Evolutionary conservation across 1,284 basidiomycete species (phyloP), one percentile per base, ranked within the genome.

Genomic region (Pyrrhoderma lamaoense): DNA sequence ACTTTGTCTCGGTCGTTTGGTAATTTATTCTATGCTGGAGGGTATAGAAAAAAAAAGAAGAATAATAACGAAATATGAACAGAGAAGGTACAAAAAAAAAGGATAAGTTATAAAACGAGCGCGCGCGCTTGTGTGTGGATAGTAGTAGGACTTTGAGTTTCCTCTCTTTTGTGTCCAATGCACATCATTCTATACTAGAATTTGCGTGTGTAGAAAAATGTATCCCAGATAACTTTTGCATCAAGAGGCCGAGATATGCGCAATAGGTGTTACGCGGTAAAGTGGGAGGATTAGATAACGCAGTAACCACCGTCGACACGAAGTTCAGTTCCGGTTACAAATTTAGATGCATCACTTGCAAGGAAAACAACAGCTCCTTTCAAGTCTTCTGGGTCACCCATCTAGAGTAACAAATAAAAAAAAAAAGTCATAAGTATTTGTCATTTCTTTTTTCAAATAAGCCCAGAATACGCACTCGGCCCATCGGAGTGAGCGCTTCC

Each of bases 401-500:
- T 81, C 80, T 86, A 53, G 4, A 54, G 52, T 9, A 37, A 52
- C 9, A 47, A 52, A 35, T 50, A 22, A 48, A 47, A 55, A 46
- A 58, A 9, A 16, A 16, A 37, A 37, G 42, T 21, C 19, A 31
- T 57, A 44, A 55, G 51, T 35, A 35, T n/a, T n/a, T n/a, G n/a
- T n/a, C n/a, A n/a, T n/a, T n/a, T n/a, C n/a, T n/a, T n/a, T n/a
- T n/a, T 8, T 4, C 34, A 45, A 39, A 50, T 38, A 18, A 51
- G 38, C 9, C 23, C 27, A 36, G 21, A 22, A 7, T 18, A 40
- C 7, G 38, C 43, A 72, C 75, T 61, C 64, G 86, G 55, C 87
- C 85, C 88, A 95, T 91, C 0, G 94, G 93, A 3, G 93, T 96
- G 61, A 93, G 65, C 60, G 77, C 79, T 64, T 93, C 86, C 94